These are phyloP conservation scores for Colletotrichum sp. DNA, from an alignment of 2,329 filamentous ascomycete genomes.

Conservation along the genomic window DNA sequence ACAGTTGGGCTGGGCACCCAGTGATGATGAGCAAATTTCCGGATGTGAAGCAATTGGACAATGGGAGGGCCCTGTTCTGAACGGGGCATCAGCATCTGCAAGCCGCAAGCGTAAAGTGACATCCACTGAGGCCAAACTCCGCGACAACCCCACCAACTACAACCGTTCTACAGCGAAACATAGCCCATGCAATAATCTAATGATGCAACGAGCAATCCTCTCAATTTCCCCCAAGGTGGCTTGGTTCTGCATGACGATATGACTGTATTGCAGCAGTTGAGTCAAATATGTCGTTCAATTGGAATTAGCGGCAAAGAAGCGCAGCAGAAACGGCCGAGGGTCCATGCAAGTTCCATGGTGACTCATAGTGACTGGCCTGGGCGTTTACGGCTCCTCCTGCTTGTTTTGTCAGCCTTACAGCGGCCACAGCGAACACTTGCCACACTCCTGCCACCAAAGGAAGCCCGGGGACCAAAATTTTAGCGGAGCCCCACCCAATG, in stretches of 20 bases:
- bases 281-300: not conserved
- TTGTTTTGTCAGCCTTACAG: conserved; percentile 21
- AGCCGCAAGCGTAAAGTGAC: not conserved
- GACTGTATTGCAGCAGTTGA: conserved; percentile 2
- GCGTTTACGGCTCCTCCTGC: not conserved
- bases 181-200: too few relatives aligned
- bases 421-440: not conserved
- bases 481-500: conserved; percentile 6
- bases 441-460: not conserved
- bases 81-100: not conserved
- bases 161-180: not conserved
- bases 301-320: not conserved
- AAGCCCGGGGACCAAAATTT: not conserved
- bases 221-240: not conserved
- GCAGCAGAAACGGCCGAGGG: not conserved
- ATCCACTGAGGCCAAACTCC: conserved; percentile 8
- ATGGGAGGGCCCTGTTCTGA: not conserved
- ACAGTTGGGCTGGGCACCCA: not conserved
- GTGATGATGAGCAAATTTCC: not conserved
- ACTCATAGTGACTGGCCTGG: conserved; percentile 16
- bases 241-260: not conserved
- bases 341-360: not conserved
- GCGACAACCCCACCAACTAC: not conserved
- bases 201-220: not conserved
- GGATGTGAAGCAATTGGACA: not conserved